Base-by-base conservation (phyloP, 331 rosid genomes). In the Prunus yedoensis region DNA sequence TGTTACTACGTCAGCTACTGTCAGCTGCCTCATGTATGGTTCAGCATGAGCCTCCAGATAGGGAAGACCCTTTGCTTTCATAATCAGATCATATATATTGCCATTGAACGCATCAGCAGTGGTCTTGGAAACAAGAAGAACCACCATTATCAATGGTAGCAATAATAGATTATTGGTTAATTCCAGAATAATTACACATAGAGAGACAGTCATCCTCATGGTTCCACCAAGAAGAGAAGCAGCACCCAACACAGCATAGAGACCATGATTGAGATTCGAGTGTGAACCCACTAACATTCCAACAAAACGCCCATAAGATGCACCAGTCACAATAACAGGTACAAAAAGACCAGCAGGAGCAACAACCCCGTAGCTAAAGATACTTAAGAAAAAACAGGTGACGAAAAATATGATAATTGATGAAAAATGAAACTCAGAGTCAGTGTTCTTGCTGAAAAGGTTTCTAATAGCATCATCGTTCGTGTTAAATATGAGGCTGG, bases 41-140 rank as follows among this genome's bases (percentile, higher is more conserved):
- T 95, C 99, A 32, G 87, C 97, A 69, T 91, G 97, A 76, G 80
- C 77, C 84, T 83, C 88, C 20, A 95, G 87, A 78, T 91, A 95
- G 53, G 99, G 99, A 62, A 95, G 84, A 66, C 99, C 98, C 84
- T 95, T 95, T n/a, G 90, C 89, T 87, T 89, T 95, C 97, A 95
- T 90, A 69, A 95, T 95, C 71, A 89, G 88, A 79, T 95, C 96
- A 71, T 92, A 92, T 59, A 95, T 88, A 74, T 87, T 91, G 60
- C 84, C 81, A 66, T 89, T 95, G 91, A 95, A 95, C 81, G 83
- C 85, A 83, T 95, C 97, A 2, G 93, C 99, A 64, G 90, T 92
- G 41, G 96, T 89, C 83, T 91, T 95, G 59, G 99, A 92, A 69
- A 91, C 77, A 80, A 92, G 87, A 75, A 92, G 96, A 65, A 91